Evolutionary conservation across 148 eudicot genomes (phyloP).

Genomic region (Salicornia ramosissima): DNA sequence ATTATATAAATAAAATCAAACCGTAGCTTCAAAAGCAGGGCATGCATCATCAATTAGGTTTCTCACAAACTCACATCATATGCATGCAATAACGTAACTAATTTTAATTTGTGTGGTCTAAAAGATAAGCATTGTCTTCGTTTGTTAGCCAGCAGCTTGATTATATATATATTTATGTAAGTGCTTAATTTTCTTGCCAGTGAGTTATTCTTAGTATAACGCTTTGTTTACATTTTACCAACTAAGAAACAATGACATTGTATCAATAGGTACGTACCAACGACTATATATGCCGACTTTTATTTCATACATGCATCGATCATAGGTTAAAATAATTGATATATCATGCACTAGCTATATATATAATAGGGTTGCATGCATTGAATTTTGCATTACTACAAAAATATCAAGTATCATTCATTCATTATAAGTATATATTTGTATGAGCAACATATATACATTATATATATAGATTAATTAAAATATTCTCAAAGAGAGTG

Average conservation of each 20-base stretch:
- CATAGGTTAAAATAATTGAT: no score
- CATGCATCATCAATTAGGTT: not conserved
- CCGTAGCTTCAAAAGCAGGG: not conserved
- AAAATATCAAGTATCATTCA: not conserved
- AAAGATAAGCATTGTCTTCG: not conserved
- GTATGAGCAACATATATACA: not conserved
- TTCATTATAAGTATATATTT: not conserved
- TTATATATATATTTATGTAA: no score
- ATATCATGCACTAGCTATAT: not conserved
- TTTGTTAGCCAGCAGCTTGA: not conserved
- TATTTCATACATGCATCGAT: no score
- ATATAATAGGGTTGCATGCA: slow-evolving; percentile 1
- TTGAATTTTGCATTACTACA: not conserved
- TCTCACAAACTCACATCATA: no score
- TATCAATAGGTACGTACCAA: not conserved
- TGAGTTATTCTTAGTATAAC: no score
- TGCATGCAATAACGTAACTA: not conserved
- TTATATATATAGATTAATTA: no score
- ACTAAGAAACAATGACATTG: slow-evolving; percentile 4
- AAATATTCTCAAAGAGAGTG: not conserved
- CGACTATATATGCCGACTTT: not conserved
- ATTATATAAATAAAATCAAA: not conserved
- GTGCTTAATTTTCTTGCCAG: no score
- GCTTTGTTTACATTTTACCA: no score
- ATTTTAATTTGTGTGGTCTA: not conserved